Evolutionary conservation across 768 basidiomycete species (phyloP), one percentile per base, ranked within the genome.

Genomic region (Calocybe cyanea): DNA sequence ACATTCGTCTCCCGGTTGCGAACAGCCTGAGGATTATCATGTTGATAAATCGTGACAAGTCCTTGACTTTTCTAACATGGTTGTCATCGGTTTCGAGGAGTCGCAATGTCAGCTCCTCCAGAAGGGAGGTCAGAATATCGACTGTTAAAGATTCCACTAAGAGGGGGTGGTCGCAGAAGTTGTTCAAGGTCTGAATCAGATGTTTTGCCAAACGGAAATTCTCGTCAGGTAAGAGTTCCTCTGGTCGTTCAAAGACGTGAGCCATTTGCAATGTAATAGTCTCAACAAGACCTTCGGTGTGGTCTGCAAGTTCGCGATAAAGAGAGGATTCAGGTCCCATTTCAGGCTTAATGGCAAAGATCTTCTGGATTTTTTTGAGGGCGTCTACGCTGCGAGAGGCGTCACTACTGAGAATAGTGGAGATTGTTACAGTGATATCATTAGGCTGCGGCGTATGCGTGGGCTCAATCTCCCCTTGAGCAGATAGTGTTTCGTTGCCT

Each of bases 161-260:
- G 51, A 89, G 77, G 5, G 82, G 66, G 61, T 94, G 91, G 58
- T 97, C 93, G 57, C 93, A 95, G 62, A 97, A 92, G 19, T 88
- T 87, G 57, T 94, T 93, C 21, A 97, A 78, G 0, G 94, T 94
- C 64, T 97, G 94, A 51, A 98, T 95, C 43, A 98, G 79, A 64
- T 98, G 96, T 65, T 99, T 99, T 38, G 94, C 92, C 7, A 99
- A 73, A 32, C 96, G 80, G 69, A 96, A 93, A 57, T 92, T 91
- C 51, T 87, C 84, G 14, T 85, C 82, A 11, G 79, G 68, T 18
- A 81, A 64, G 31, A 94, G 68, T 43, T 89, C 82, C 21, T 87
- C 81, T 1, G 83, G 83, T 38, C 80, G 78, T 41, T 92, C 89
- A 60, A 97, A 98, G 15, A 92, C 83, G 61, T 92, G 88, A 8